phyloP scores from a whole-genome alignment of 2,329 filamentous ascomycete genomes.

The Tolypocladium sp. region DNA sequence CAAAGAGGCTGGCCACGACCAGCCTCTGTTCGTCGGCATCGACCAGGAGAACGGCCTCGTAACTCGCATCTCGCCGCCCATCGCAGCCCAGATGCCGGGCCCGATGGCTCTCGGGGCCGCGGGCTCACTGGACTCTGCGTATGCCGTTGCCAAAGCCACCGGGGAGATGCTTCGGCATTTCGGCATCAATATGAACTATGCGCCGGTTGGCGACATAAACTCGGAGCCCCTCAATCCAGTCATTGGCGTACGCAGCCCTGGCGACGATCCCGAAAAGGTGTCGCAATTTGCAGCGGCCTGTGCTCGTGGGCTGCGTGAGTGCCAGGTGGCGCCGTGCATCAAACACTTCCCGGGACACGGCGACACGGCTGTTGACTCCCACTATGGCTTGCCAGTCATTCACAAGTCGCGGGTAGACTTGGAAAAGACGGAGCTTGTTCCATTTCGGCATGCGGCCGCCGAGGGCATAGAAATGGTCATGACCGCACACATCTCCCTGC shows the following conservation, averaged over 20 bases:
- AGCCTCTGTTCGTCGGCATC: conserved; percentile 16
- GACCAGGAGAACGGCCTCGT: conserved; percentile 18
- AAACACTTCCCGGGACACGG: conserved; percentile 18
- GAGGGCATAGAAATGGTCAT: conserved; percentile 17
- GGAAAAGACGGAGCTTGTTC: conserved; percentile 12
- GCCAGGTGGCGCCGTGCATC: conserved; percentile 12
- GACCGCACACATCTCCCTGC: conserved; percentile 17
- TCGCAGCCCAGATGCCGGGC: conserved; percentile 13
- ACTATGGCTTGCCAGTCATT: conserved; percentile 15
- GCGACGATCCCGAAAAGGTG: conserved; percentile 12
- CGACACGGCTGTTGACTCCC: conserved; percentile 16
- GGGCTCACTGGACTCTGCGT: conserved; percentile 6
- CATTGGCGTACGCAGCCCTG: conserved; percentile 15
- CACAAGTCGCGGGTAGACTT: conserved; percentile 11
- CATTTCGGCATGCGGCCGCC: conserved; percentile 9
- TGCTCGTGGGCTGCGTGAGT: conserved; percentile 10
- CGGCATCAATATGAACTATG: conserved; percentile 19
- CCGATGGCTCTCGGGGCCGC: conserved; percentile 15
- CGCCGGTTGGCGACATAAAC: conserved; percentile 15
- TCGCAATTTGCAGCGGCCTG: conserved; percentile 11
- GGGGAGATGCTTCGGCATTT: conserved; percentile 13
- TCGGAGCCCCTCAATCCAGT: conserved; percentile 16
- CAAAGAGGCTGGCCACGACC: conserved; percentile 12
- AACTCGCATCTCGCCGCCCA: conserved; percentile 14
- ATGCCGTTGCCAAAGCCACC: conserved; percentile 10